Evolutionary conservation across 176 grass and related monocot genomes (phyloP).

Genomic region (Carex pumila): DNA sequence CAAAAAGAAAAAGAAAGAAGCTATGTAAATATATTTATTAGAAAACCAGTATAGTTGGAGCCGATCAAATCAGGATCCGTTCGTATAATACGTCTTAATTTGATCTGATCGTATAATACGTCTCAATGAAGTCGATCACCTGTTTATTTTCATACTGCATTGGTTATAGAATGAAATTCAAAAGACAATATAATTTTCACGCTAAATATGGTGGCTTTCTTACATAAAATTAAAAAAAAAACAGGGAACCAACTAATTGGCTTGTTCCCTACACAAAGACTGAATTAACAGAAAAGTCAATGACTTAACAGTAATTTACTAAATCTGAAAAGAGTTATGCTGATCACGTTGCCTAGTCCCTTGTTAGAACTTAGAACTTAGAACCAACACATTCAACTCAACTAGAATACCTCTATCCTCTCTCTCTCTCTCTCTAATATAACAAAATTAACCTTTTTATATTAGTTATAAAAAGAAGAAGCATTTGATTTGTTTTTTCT

Average conservation of each 20-base stretch:
- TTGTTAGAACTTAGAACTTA: neutral
- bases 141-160: neutral
- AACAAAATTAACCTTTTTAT: neutral
- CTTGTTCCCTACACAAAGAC: neutral
- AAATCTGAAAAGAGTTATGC: constrained; percentile 14
- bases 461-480: neutral
- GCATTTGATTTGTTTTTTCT: neutral
- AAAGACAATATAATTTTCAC: neutral
- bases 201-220: neutral
- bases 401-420: neutral
- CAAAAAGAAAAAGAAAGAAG: neutral
- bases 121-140: neutral
- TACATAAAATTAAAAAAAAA: neutral
- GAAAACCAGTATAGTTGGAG: neutral
- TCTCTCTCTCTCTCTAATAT: neutral
- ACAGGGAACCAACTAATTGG: neutral
- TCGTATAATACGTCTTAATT: neutral
- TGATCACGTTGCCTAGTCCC: constrained; percentile 12
- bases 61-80: neutral
- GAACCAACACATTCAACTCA: neutral
- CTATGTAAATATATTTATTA: neutral
- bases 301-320: constrained; percentile 16
- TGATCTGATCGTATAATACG: neutral
- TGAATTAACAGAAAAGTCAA: constrained; percentile 6
- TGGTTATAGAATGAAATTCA: neutral